Conservation (phyloP, 179 eudicot species). For the Nepenthes alata region DNA sequence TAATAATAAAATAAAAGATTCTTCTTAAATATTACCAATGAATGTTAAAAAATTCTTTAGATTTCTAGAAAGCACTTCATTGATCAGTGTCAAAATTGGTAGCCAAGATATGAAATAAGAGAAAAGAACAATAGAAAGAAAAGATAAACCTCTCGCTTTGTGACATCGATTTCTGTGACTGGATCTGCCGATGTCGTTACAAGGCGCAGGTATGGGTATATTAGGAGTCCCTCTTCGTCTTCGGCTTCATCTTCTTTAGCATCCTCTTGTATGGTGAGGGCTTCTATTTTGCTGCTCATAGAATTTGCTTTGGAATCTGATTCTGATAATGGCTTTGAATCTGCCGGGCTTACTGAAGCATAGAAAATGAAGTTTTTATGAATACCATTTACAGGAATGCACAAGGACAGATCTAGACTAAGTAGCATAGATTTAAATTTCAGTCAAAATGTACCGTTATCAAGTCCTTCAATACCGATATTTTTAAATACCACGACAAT, state of each 20-base stretch:
- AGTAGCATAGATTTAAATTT: too few species aligned
- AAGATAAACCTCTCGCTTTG: slow-evolving; percentile 76
- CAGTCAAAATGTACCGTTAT: too few species aligned
- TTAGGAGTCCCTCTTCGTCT: slow-evolving; percentile 73
- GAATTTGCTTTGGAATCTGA: slow-evolving; percentile 38
- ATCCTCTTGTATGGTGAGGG: slow-evolving; percentile 57
- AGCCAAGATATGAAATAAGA: not conserved
- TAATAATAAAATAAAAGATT: too few species aligned
- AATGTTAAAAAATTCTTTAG: too few species aligned
- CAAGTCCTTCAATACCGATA: too few species aligned
- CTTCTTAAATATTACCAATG: too few species aligned
- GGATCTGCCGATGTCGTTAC: slow-evolving; percentile 63
- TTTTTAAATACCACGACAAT: too few species aligned
- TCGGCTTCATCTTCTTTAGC: slow-evolving; percentile 69
- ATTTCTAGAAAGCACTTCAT: too few species aligned
- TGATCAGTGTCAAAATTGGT: too few species aligned
- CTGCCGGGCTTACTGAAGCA: slow-evolving; percentile 33
- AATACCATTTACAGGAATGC: too few species aligned
- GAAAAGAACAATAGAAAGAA: not conserved
- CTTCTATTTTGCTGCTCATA: slow-evolving; percentile 35
- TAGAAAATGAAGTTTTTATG: slow-evolving; percentile 9
- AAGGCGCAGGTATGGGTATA: slow-evolving; percentile 73
- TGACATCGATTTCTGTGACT: slow-evolving; percentile 61
- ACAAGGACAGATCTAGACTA: too few species aligned
- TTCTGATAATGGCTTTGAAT: slow-evolving; percentile 35